Evolutionary conservation across 371 early-diverging fungal genomes (phyloP), one percentile per base, ranked within the genome.

Genomic region (Mucor saturninus): DNA sequence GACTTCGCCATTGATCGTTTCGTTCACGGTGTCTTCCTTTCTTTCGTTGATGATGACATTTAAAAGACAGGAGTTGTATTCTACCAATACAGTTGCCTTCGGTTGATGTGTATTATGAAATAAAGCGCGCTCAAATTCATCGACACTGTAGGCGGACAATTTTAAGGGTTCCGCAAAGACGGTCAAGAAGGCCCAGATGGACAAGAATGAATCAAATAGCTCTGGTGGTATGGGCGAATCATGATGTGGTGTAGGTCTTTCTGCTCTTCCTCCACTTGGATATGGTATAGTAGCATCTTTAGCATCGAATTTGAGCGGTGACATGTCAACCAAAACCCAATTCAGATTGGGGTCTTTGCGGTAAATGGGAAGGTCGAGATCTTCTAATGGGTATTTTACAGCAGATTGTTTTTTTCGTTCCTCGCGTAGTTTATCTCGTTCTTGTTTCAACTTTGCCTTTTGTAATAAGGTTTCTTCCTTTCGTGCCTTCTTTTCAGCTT

Each of bases 321-420:
- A 59, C 75, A 81, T 75, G 52, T 81, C 79, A 13, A 79, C 56
- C 46, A 81, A 54, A 5, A 67, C 42, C 82, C 82, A 79, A 46
- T 76, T 73, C n/a, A 63, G 49, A 26, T 72, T 72, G 21, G 82
- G 79, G 59, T 81, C 77, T 57, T 78, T 81, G 40, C 81, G 69
- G 56, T 81, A 81, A 13, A 81, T 78, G 4, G 81, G 83, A 46
- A 87, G 53, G 58, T 86, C 83, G 42, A 88, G 57, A 64, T 88
- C 88, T 56, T 88, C 88, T 13, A 86, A 74, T 7, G 88, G 88
- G 62, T 84, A 88, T 66, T 86, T 86, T 54, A 88, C 74, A 4
- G 75, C 69, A 42, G 72, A 72, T 68, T 73, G 79, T 31, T 65
- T 80, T 56, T 64, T 73, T 62, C 55, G 48, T 54, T 71, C 69